Conservation (phyloP, 768 basidiomycete species). For the Asterophora parasitica region DNA sequence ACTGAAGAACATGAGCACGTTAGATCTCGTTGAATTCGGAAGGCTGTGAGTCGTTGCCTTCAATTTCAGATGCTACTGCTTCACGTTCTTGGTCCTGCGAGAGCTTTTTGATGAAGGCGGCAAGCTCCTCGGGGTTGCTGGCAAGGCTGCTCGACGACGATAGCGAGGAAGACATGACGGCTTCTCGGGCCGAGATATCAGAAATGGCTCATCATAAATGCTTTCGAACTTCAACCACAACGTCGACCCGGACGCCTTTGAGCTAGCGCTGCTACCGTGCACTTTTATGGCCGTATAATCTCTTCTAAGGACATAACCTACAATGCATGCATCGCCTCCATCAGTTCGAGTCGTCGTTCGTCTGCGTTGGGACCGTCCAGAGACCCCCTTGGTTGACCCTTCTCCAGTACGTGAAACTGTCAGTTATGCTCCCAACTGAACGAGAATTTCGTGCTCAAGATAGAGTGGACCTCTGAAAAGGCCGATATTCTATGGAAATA, state of each 20-base stretch:
- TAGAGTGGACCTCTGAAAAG: slow-evolving; percentile 83
- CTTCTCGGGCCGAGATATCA: slow-evolving; percentile 3
- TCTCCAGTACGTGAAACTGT: slow-evolving; percentile 49
- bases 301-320: not conserved
- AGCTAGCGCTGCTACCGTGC: not conserved
- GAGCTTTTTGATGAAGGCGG: slow-evolving; percentile 30
- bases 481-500: slow-evolving; percentile 86
- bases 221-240: not conserved
- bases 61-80: slow-evolving; percentile 41
- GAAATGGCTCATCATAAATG: not conserved
- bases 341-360: slow-evolving; percentile 71
- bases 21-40: not conserved
- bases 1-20: slow-evolving; percentile 34
- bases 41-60: slow-evolving; percentile 28
- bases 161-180: slow-evolving; percentile 20
- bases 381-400: slow-evolving; percentile 61
- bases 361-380: slow-evolving; percentile 74
- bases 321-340: slow-evolving; percentile 27
- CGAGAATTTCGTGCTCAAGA: slow-evolving; percentile 34
- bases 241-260: not conserved
- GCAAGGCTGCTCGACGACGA: slow-evolving; percentile 8
- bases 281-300: not conserved
- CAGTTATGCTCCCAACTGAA: slow-evolving; percentile 9
- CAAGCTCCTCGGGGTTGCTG: slow-evolving; percentile 26
- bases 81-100: slow-evolving; percentile 33